Evolutionary conservation across 148 eudicot species (phyloP).

Genomic region (Fagopyrum esculentum): DNA sequence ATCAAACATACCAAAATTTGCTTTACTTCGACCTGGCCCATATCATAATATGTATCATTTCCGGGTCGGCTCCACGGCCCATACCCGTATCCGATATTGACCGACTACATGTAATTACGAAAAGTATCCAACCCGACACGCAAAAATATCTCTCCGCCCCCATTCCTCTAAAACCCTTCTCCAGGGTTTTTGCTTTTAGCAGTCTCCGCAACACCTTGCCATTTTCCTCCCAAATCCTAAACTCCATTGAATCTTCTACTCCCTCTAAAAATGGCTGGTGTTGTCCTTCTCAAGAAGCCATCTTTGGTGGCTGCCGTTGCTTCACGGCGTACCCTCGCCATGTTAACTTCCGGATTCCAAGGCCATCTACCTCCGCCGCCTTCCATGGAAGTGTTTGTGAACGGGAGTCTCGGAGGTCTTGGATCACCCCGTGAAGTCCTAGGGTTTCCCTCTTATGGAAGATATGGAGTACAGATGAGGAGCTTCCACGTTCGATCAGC

Average conservation of each 20-base stretch:
- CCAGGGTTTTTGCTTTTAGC: slow-evolving; percentile 8
- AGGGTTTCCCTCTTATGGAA: background rate
- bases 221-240: slow-evolving; percentile 2
- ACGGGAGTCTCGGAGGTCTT: background rate
- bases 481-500: slow-evolving; percentile 1
- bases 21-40: background rate
- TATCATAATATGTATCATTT: background rate
- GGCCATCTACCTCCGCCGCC: background rate
- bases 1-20: background rate
- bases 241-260: background rate
- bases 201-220: background rate
- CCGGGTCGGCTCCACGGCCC: background rate
- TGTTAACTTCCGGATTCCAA: slow-evolving; percentile 7
- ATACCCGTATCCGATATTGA: background rate
- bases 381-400: background rate
- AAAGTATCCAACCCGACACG: background rate
- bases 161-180: slow-evolving; percentile 3
- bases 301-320: slow-evolving; percentile 3
- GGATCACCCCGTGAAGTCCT: background rate
- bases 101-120: background rate
- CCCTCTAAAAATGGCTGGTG: background rate
- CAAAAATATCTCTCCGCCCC: slow-evolving; percentile 7
- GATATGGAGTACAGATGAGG: background rate
- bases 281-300: slow-evolving; percentile 13
- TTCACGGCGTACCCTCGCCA: slow-evolving; percentile 12